Percentiles rank a stretch among this genome's conserved stretches.
phyloP scores from a whole-genome alignment of 73 alveolate genomes.

The Symbiodinium natans region DNA sequence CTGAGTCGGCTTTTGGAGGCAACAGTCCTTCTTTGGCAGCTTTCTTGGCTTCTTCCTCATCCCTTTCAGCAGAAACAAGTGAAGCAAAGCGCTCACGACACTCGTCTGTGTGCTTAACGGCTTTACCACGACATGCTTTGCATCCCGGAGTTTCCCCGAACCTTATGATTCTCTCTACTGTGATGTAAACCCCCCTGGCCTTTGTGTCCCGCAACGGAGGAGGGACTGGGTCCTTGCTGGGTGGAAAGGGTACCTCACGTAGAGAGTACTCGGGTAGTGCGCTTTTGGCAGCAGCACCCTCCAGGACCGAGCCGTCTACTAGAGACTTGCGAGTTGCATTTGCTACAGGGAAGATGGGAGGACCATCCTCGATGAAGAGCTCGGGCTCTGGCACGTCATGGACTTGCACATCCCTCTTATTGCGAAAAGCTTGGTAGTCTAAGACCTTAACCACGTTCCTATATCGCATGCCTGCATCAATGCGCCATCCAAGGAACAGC shows the following conservation, averaged over 20 bases:
- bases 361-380: conserved; percentile 15
- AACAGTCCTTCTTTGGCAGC: neutral
- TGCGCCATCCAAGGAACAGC: conserved; percentile 13
- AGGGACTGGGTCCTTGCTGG: neutral
- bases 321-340: neutral
- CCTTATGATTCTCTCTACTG: neutral
- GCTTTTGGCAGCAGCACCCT: neutral
- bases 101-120: neutral
- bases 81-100: conserved; percentile 2
- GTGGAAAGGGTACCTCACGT: neutral
- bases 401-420: too few relatives aligned
- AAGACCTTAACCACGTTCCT: neutral
- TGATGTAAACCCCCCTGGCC: conserved; percentile 16
- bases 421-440: neutral
- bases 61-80: neutral
- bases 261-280: neutral
- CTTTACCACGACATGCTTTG: neutral
- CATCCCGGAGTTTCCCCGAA: conserved; percentile 21
- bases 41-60: neutral
- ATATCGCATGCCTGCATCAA: conserved; percentile 19
- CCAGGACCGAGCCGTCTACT: neutral
- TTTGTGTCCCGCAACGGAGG: neutral
- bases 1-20: neutral
- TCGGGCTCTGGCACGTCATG: conserved; percentile 17
- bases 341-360: conserved; percentile 16